Percentiles rank a stretch among this genome's conserved stretches.
These are phyloP conservation scores for Phoma herbarum DNA, from an alignment of 2,329 filamentous ascomycete genomes.

Conservation along the genomic window DNA sequence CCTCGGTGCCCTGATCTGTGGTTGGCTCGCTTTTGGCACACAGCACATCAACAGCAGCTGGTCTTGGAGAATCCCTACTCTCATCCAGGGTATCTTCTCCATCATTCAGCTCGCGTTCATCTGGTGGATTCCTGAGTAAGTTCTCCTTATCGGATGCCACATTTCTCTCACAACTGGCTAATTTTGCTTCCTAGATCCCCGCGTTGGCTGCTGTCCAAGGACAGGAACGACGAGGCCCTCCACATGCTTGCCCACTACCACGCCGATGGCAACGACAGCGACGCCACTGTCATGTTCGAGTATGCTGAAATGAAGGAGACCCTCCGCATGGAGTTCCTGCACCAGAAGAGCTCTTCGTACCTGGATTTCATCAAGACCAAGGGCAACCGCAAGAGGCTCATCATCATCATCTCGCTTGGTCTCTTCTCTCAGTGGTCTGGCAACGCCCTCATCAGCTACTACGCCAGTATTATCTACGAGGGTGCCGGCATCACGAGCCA, in stretches of 20 bases:
- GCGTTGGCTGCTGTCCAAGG: conserved; percentile 65
- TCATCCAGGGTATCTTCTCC: neutral
- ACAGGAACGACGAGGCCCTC: conserved; percentile 63
- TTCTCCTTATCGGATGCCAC: too few species aligned
- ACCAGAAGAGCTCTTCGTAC: conserved; percentile 25
- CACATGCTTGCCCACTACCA: conserved; percentile 56
- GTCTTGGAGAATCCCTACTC: neutral
- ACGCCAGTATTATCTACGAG: conserved; percentile 49
- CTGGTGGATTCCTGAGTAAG: neutral
- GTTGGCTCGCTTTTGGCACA: conserved; percentile 18
- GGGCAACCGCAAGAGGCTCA: conserved; percentile 51
- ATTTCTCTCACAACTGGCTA: too few species aligned
- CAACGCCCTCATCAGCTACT: conserved; percentile 52
- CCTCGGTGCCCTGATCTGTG: conserved; percentile 51
- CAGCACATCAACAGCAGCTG: neutral
- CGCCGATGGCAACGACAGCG: conserved; percentile 52
- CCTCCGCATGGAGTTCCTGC: conserved; percentile 24
- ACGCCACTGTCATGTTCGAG: conserved; percentile 23
- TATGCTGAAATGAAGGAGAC: conserved; percentile 27
- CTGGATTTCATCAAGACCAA: conserved; percentile 40
- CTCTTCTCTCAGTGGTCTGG: conserved; percentile 53
- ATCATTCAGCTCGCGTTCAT: neutral
- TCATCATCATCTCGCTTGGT: conserved; percentile 50
- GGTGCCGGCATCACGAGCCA: conserved; percentile 51
- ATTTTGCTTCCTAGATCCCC: conserved; percentile 44